phyloP scores from a whole-genome alignment of 257 asterid genomes.

The Thymus quinquecostatus region DNA sequence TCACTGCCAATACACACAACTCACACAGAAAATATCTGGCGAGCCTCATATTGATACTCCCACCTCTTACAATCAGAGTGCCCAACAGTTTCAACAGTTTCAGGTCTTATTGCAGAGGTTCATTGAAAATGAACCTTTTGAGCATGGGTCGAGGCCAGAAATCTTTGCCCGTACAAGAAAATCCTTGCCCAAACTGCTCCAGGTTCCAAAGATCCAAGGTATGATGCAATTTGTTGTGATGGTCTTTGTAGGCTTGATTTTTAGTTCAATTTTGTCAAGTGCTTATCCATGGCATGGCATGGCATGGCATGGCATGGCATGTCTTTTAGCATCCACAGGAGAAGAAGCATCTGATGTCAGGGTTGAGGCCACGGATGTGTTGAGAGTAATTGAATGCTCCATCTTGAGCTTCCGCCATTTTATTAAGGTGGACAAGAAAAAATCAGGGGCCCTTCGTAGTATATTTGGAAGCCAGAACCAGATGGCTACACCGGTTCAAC shows the following conservation, averaged over 20 bases:
- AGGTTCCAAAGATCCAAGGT: constrained; percentile 93
- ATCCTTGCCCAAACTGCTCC: constrained; percentile 80
- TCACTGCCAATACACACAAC: constrained; percentile 86
- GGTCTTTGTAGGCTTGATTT: background rate
- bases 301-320: constrained; percentile 4
- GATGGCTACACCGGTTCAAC: constrained; percentile 75
- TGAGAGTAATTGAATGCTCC: constrained; percentile 67
- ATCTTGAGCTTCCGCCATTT: constrained; percentile 73
- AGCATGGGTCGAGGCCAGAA: constrained; percentile 77
- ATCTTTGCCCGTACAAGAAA: constrained; percentile 72
- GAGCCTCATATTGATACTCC: constrained; percentile 58
- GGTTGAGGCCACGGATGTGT: constrained; percentile 64
- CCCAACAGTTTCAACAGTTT: constrained; percentile 95
- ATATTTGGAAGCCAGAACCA: constrained; percentile 65
- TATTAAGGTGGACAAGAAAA: constrained; percentile 80
- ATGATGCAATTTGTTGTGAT: background rate
- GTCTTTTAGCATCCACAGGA: constrained; percentile 49
- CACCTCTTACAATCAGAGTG: constrained; percentile 71
- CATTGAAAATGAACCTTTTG: constrained; percentile 96
- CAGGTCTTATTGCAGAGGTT: constrained; percentile 86
- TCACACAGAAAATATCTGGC: constrained; percentile 69
- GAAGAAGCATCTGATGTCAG: constrained; percentile 51
- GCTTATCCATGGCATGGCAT: constrained; percentile 9
- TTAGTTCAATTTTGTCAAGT: background rate
- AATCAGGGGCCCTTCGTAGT: constrained; percentile 51